Conservation (phyloP, 2,329 filamentous ascomycete species). For the Fusarium poae region DNA sequence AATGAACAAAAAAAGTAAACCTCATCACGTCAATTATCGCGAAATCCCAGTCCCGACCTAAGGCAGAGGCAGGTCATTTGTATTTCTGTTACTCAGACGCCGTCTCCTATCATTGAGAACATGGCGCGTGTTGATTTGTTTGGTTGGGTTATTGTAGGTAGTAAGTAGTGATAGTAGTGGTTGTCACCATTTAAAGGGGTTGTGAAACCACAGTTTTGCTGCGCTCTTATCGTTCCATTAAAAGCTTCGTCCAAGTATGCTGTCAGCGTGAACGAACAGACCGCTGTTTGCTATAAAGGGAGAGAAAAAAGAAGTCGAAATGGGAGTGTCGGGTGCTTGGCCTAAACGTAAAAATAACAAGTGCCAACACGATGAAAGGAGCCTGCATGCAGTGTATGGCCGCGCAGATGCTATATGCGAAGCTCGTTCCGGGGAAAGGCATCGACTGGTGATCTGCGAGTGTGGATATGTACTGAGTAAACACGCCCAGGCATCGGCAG, state of each 20-base stretch:
- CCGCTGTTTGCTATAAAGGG: constrained; percentile 26
- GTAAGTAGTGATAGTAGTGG: neutral
- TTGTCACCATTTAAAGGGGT: constrained; percentile 2
- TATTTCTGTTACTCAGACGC: constrained; percentile 31
- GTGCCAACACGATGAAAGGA: constrained; percentile 10
- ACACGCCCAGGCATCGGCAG: constrained; percentile 15
- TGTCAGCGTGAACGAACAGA: constrained; percentile 22
- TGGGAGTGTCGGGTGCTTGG: constrained; percentile 6
- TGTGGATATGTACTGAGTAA: constrained; percentile 10
- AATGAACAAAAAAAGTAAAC: constrained; percentile 17
- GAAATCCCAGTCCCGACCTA: constrained; percentile 22
- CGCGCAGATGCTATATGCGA: constrained; percentile 17
- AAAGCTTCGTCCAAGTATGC: constrained; percentile 26
- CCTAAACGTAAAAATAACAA: constrained; percentile 7
- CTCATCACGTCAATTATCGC: constrained; percentile 33
- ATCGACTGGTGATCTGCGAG: constrained; percentile 4
- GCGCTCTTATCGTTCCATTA: constrained; percentile 6
- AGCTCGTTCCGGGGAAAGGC: neutral
- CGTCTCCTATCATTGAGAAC: constrained; percentile 21
- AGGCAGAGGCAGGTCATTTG: constrained; percentile 20
- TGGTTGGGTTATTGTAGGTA: constrained; percentile 18
- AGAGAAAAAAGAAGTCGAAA: constrained; percentile 19
- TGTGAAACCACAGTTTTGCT: neutral
- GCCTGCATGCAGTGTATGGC: constrained; percentile 15
- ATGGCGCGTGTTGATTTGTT: constrained; percentile 11